These are phyloP conservation scores for Bryoerythrophyllum caledonicum DNA, from an alignment of 225 moss, liverwort and hornwort genomes.

Conservation along the genomic window DNA sequence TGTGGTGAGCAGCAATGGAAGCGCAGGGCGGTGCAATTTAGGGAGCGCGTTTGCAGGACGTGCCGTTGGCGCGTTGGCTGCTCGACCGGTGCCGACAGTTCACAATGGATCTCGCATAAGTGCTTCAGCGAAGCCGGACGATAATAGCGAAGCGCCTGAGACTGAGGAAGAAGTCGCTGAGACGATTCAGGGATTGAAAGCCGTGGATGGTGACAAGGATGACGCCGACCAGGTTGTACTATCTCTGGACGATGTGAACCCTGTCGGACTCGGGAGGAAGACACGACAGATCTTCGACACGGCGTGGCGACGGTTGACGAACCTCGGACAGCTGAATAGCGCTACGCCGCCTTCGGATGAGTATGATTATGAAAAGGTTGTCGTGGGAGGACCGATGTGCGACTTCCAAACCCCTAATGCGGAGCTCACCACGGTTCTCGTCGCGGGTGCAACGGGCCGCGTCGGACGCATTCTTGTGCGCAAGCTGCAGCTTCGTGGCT, in stretches of 20 bases:
- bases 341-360: conserved; percentile 60
- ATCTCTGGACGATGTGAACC: conserved; percentile 77
- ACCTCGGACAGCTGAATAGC: conserved; percentile 71
- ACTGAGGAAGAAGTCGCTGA: conserved; percentile 10
- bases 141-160: conserved; percentile 10
- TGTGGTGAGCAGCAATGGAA: conserved; percentile 1
- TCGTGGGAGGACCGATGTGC: conserved; percentile 82
- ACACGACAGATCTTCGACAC: conserved; percentile 75
- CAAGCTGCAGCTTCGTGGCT: conserved; percentile 79
- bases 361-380: conserved; percentile 54
- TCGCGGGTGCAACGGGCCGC: conserved; percentile 78
- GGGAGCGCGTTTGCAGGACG: conserved; percentile 20
- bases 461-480: conserved; percentile 84
- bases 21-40: conserved; percentile 16
- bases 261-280: conserved; percentile 72
- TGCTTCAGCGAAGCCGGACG: conserved; percentile 23
- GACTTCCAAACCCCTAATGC: conserved; percentile 86
- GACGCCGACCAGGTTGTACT: conserved; percentile 26
- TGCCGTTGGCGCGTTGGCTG: background rate
- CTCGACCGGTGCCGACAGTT: background rate
- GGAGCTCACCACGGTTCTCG: conserved; percentile 82
- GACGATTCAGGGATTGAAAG: conserved; percentile 10
- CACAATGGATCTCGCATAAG: conserved; percentile 25
- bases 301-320: conserved; percentile 76
- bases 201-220: conserved; percentile 16